phyloP scores from a whole-genome alignment of 139 green algal species.

The Coelastrella sp. region DNA sequence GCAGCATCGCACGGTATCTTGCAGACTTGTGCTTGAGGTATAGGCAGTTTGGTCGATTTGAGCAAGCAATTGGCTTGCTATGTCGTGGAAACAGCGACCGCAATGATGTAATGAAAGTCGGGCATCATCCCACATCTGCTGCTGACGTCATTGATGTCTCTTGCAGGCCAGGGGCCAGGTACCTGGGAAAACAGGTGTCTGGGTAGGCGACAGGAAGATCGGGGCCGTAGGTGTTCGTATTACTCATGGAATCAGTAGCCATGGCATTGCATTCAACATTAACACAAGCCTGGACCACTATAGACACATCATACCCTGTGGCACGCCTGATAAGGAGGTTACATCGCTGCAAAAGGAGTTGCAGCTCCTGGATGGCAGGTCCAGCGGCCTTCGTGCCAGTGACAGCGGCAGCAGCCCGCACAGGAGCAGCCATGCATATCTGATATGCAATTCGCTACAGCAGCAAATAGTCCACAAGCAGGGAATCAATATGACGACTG shows the following conservation, averaged over 20 bases:
- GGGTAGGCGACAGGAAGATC: slow-evolving; percentile 91
- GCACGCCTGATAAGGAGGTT: slow-evolving; percentile 65
- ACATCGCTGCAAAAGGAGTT: slow-evolving; percentile 56
- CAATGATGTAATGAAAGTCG: neutral
- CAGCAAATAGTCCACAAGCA: neutral
- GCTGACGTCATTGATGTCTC: neutral
- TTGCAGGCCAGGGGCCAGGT: slow-evolving; percentile 50
- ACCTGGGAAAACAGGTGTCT: slow-evolving; percentile 85
- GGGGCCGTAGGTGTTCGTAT: slow-evolving; percentile 93
- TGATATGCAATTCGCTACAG: too few relatives aligned
- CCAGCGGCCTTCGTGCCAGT: neutral
- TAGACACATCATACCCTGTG: slow-evolving; percentile 86
- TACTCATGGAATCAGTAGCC: slow-evolving; percentile 81
- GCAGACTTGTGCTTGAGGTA: too few relatives aligned
- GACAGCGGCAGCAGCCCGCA: neutral
- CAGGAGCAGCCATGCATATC: neutral
- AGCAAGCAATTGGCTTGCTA: too few relatives aligned
- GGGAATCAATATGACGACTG: neutral
- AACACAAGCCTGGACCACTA: slow-evolving; percentile 80
- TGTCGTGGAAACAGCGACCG: too few relatives aligned
- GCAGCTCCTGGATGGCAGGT: neutral
- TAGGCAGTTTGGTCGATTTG: too few relatives aligned
- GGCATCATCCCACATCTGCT: neutral
- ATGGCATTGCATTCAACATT: slow-evolving; percentile 94
- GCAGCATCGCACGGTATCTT: too few relatives aligned